Base-by-base conservation (phyloP, 352 stramenopile genomes). In the Aphanomyces cochlioides region DNA sequence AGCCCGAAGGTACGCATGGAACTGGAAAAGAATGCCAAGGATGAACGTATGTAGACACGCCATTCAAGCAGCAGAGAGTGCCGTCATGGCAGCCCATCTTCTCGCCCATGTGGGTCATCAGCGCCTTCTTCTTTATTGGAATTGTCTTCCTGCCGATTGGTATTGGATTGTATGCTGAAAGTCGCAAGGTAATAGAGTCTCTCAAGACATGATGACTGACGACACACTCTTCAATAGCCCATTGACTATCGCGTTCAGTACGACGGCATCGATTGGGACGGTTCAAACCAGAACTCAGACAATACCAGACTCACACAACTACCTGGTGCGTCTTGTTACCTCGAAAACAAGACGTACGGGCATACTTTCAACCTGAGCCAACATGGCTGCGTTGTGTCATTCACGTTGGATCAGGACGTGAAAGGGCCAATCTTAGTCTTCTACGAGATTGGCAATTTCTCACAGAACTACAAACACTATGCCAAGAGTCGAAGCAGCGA, bases 361-460 rank as follows among this genome's bases (percentile, higher is more conserved):
- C 40, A 73, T 28, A 53, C 71, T 19, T 59, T 50, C 17, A n/a
- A 50, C 43, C 43, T 50, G 10, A n/a, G 17, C 43, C 10, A 50
- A n/a, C 43, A 50, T 50, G 43, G 43, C 10, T 34, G 17, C 34
- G 34, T 47, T n/a, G 36, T 92, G 53, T 79, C 71, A 1, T 74
- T 96, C 43, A 57, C 70, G 6, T 47, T 85, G 76, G 56, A 66
- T 10, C 45, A 84, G 36, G 73, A 95, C 59, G 90, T 98, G 80
- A 19, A 85, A 21, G 80, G 80, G 19, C 89, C 90, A 3, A 78
- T 97, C 34, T 79, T 95, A 59, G 78, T 98, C 2, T 90, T 97
- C 78, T 98, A 98, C 69, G 80, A 97, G 74, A 63, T 98, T 3
- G 78, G 78, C 37, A 97, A 97, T 73, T 97, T 98, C 75, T 95